Base-by-base conservation (phyloP, 768 basidiomycete genomes). In the Suillus variegatus region DNA sequence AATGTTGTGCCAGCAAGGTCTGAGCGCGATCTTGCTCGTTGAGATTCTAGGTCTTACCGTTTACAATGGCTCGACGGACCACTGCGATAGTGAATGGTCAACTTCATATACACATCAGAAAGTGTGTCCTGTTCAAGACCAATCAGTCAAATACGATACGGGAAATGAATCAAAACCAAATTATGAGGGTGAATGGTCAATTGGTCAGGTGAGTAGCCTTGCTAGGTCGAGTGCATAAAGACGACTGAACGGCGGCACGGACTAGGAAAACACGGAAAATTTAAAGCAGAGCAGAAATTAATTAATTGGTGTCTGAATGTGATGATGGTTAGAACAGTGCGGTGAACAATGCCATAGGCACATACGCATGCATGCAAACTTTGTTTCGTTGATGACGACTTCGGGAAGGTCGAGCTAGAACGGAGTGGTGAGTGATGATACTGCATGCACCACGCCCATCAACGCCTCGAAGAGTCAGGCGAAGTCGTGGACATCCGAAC, bases 1-100 rank as follows among this genome's bases (percentile, higher is more conserved):
- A 86, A 76, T 64, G 88, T 88, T 52, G 89, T 90, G 18, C 93
- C 93, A 10, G 74, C 73, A 90, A 90, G 4, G 84, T 80, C 32
- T 83, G 79, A 12, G 84, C 78, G 25, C 90, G 86, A 58, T 92
- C 88, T 18, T 85, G 81, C 63, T 91, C 90, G 1, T 84, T 75
- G 10, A 84, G 79, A 22, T 82, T 79, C 25, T 88, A 86, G 63
- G 86, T 83, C n/a, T n/a, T n/a, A n/a, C n/a, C n/a, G n/a, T n/a
- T n/a, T n/a, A n/a, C n/a, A n/a, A n/a, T n/a, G n/a, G n/a, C 74
- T 44, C 7, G 47, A 13, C n/a, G 2, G 47, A 47, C 47, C 44
- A n/a, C 10, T n/a, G 44, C 9, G 20, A 46, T n/a, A 46, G 9
- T 10, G 9, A 46, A 46, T 46, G 10, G 9, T 46, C 9, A n/a